phyloP scores from a whole-genome alignment of 371 early-diverging fungal genomes.

The Mucor indicus region DNA sequence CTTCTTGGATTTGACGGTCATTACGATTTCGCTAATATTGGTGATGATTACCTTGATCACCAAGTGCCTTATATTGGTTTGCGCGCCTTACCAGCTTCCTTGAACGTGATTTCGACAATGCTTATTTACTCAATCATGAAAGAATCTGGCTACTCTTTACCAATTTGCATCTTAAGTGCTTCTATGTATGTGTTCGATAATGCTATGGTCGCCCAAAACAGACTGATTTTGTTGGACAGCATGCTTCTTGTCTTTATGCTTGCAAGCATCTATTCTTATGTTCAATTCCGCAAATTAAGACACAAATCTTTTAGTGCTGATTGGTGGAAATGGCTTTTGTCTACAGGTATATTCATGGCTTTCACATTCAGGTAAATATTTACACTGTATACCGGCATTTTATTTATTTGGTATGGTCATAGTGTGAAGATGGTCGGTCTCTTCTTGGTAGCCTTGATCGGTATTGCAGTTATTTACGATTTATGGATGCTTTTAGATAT shows the following conservation, averaged over 20 bases:
- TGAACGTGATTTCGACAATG: slow-evolving; percentile 78
- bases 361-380: slow-evolving; percentile 55
- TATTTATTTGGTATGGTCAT: neutral
- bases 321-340: slow-evolving; percentile 81
- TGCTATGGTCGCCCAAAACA: slow-evolving; percentile 85
- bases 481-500: slow-evolving; percentile 91
- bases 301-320: slow-evolving; percentile 46
- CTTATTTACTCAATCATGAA: slow-evolving; percentile 84
- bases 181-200: slow-evolving; percentile 88
- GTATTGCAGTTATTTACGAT: slow-evolving; percentile 83
- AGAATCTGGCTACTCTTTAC: slow-evolving; percentile 80
- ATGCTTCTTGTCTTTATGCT: slow-evolving; percentile 90
- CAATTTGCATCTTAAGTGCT: slow-evolving; percentile 76
- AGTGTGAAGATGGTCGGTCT: slow-evolving; percentile 97
- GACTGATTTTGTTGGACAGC: slow-evolving; percentile 92
- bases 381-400: neutral
- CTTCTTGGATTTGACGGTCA: slow-evolving; percentile 92
- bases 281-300: slow-evolving; percentile 81
- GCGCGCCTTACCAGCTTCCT: slow-evolving; percentile 75
- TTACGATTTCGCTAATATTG: slow-evolving; percentile 92
- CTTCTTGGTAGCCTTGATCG: slow-evolving; percentile 82
- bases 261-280: slow-evolving; percentile 77
- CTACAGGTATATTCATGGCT: slow-evolving; percentile 71
- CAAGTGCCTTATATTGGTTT: slow-evolving; percentile 89
- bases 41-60: slow-evolving; percentile 82